Evolutionary conservation across 345 rosid species (phyloP), one percentile per base, ranked within the genome.

Genomic region (Syzygium oleosum): DNA sequence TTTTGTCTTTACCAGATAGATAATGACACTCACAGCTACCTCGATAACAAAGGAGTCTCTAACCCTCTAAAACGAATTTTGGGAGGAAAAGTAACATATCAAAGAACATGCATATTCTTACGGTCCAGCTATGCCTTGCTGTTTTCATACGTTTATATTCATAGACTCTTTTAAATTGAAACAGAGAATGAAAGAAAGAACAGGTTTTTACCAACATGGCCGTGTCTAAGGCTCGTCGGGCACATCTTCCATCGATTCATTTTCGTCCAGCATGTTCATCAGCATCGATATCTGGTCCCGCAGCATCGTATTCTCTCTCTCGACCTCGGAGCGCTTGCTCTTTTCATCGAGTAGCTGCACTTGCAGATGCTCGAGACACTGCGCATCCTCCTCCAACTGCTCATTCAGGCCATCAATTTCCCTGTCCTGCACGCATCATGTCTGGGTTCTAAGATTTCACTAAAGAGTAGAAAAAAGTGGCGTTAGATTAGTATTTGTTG

Each of bases 351-450:
- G 89, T 79, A 97, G 95, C 89, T 97, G 98, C 86, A 97, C 88
- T 65, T 97, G 99, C 77, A 97, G 91, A 89, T 96, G 98, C 89
- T 97, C 98, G 22, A 97, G 90, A 89, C 96, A 94, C 84, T 94
- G 94, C 0, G 98, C 85, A 86, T 97, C 99, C 89, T 95, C 99
- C 87, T 97, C 99, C 78, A 97, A 91, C 91, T 96, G 99, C 89
- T 97, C 99, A 85, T 97, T 97, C 55, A 97, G 92, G 68, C 98
- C 99, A 86, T 92, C 91, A 5, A 97, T 97, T 88, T 97, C 99
- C 83, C 94, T 93, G 91, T 97, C 99, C 99, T 97, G 93, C 89
- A 87, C 59, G 22, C 54, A 46, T 56, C 84, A 51, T 27, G 38
- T 3, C 9, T 12, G 27, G 61, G 53, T 52, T 19, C 46, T 22